Evolutionary conservation across 1,284 basidiomycete species (phyloP).

Genomic region (Apiotrichum porosum): DNA sequence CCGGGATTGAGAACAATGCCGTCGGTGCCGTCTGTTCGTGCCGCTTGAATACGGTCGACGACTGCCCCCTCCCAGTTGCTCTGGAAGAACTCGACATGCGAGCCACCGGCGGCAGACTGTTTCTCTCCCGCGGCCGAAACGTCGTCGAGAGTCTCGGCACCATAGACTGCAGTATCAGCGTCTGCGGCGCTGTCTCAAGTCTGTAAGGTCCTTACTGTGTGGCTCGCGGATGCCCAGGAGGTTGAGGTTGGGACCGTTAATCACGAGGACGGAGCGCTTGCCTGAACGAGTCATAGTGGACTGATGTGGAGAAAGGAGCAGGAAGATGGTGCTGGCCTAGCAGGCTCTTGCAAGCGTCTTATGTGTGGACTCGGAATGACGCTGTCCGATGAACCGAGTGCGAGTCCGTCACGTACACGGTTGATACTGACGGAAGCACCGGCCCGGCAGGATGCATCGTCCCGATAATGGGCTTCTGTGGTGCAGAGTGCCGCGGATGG

Average conservation of each 20-base stretch:
- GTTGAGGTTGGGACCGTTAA: constrained; percentile 47
- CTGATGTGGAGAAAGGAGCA: background rate
- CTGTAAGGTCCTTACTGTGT: too few relatives aligned
- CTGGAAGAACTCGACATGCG: constrained; percentile 31
- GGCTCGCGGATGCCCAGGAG: constrained; percentile 44
- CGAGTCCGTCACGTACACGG: too few relatives aligned
- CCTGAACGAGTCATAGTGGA: constrained; percentile 1
- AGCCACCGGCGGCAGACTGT: constrained; percentile 14
- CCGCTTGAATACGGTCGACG: constrained; percentile 43
- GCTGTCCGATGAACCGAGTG: too few relatives aligned
- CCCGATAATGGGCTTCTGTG: too few relatives aligned
- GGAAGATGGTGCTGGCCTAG: too few relatives aligned
- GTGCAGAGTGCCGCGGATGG: too few relatives aligned
- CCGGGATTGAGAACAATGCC: constrained; percentile 43
- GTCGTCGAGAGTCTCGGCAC: constrained; percentile 37
- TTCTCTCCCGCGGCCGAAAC: constrained; percentile 15
- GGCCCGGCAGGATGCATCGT: too few relatives aligned
- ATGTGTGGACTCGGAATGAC: too few relatives aligned
- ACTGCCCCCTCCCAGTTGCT: constrained; percentile 44
- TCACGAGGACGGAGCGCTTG: constrained; percentile 19
- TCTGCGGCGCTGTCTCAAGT: constrained; percentile 11
- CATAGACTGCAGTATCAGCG: constrained; percentile 30
- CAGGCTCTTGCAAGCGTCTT: too few relatives aligned
- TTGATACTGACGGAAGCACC: too few relatives aligned
- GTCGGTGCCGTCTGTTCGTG: constrained; percentile 27